phyloP scores from a whole-genome alignment of 345 rosid genomes.

The Capsella bursapastoris region DNA sequence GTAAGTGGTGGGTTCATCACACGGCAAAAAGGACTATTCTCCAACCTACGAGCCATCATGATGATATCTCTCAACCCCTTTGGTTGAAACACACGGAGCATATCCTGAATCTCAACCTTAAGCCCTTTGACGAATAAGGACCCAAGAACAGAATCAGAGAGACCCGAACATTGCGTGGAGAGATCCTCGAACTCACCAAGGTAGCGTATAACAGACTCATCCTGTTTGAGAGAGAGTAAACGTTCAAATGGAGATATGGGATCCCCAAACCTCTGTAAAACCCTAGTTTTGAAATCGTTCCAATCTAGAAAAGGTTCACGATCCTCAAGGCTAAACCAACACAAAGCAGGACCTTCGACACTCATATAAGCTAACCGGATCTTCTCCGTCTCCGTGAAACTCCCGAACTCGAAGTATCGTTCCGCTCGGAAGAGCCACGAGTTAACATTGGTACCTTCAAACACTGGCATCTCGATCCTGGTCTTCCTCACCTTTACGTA shows the following conservation, averaged over 20 bases:
- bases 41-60: conserved; percentile 22
- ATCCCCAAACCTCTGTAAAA: conserved; percentile 24
- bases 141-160: background rate
- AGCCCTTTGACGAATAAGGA: conserved; percentile 21
- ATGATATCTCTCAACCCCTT: conserved; percentile 14
- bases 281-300: conserved; percentile 18
- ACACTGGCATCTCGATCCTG: conserved; percentile 40
- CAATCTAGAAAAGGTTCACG: conserved; percentile 20
- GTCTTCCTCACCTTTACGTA: conserved; percentile 1
- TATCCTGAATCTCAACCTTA: background rate
- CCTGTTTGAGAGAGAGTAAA: conserved; percentile 15
- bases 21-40: conserved; percentile 12
- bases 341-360: conserved; percentile 24
- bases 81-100: conserved; percentile 17
- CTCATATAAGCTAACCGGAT: conserved; percentile 1
- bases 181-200: conserved; percentile 28
- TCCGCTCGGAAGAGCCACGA: conserved; percentile 30
- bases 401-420: conserved; percentile 32
- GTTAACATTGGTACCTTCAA: conserved; percentile 19
- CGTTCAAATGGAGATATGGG: background rate
- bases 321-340: conserved; percentile 18
- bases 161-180: background rate
- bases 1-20: background rate
- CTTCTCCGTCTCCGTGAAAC: conserved; percentile 36
- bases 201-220: conserved; percentile 11